Conservation (phyloP, 345 rosid genomes). For the Carallia brachiata region DNA sequence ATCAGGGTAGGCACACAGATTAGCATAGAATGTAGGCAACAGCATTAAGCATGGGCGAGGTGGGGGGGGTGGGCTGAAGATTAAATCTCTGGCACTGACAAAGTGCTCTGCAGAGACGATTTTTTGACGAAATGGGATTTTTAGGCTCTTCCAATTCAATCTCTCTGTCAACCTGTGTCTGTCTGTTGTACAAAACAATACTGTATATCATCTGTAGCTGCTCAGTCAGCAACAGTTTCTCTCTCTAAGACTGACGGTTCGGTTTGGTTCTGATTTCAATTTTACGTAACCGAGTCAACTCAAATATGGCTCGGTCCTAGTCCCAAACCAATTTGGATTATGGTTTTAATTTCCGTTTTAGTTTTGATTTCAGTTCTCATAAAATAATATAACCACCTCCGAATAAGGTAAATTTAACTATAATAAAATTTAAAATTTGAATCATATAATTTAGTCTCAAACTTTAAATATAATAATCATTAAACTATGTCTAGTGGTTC, state of each 20-base stretch:
- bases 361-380: too few relatives aligned
- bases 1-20: not conserved
- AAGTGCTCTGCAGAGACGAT: not conserved
- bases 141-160: not conserved
- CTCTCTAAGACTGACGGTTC: not conserved
- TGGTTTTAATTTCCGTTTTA: too few relatives aligned
- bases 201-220: constrained; percentile 6
- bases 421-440: too few relatives aligned
- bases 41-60: too few relatives aligned
- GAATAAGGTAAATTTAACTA: too few relatives aligned
- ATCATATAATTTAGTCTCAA: too few relatives aligned
- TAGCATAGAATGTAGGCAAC: not conserved
- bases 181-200: not conserved
- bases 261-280: not conserved
- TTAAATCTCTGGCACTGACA: constrained; percentile 23
- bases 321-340: too few relatives aligned
- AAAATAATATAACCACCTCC: too few relatives aligned
- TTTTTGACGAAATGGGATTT: constrained; percentile 8
- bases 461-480: too few relatives aligned
- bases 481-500: too few relatives aligned
- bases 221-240: constrained; percentile 4
- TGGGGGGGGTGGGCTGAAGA: constrained; percentile 1
- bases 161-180: not conserved
- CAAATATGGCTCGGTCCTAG: too few relatives aligned
- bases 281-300: too few relatives aligned